Base-by-base conservation (phyloP, 768 basidiomycete species). In the Coprinopsis strossmayeri region DNA sequence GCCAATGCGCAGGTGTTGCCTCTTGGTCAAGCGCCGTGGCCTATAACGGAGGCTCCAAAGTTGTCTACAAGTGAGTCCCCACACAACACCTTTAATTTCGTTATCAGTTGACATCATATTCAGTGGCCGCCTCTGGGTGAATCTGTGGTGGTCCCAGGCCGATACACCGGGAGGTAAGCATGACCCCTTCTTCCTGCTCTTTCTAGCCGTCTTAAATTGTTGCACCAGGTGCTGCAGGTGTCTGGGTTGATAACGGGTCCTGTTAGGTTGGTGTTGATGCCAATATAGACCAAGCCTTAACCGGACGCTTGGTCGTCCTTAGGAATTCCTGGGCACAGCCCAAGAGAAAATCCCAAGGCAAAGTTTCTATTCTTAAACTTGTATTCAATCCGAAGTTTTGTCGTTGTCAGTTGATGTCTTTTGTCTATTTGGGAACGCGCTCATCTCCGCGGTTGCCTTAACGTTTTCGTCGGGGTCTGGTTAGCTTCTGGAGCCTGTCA, bases 101-200 rank as follows among this genome's bases (percentile, higher is more conserved):
- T 50, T n/a, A n/a, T n/a, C n/a, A n/a, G n/a, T n/a, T n/a, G n/a
- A n/a, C n/a, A n/a, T n/a, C n/a, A n/a, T n/a, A n/a, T n/a, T n/a
- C 49, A 72, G 71, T 44, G 59, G 63, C 20, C 67, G 68, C 51
- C 55, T 69, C 25, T 71, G 67, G 72, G 69, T 63, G 18, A 79
- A 81, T 2, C 71, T 77, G 47, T 83, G 77, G 76, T 82, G 83
- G 81, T 75, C 79, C 15, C 64, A 84, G 59, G 70, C 68, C 35
- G 74, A 81, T 56, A 68, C 59, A 34, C 82, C 81, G n/a, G 72
- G 72, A 63, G 71, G 71, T 69, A 50, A 52, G 65, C 54, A n/a
- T 45, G 7, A 41, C 40, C 43, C 27, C 34, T 9, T 40, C 24
- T 34, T 34, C 17, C 17, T 43, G 38, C 17, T 21, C 34, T 35